Base-by-base conservation (phyloP, 352 stramenopile genomes). In the Phytophthora quininea region DNA sequence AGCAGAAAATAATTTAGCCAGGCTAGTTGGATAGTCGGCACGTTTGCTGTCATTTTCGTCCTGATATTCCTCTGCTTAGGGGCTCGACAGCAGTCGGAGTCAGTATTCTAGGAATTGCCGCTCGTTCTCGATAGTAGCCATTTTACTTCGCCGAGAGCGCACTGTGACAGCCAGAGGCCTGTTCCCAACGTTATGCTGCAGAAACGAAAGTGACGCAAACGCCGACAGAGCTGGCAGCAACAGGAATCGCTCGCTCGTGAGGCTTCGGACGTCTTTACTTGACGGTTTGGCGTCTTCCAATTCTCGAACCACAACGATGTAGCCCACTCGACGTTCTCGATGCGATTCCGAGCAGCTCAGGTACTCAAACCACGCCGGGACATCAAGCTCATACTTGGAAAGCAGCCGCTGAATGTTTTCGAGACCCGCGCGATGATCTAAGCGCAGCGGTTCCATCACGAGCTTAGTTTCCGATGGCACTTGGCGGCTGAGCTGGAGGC, bases 321-420 rank as follows among this genome's bases (percentile, higher is more conserved):
- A 90, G 0, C 69, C 81, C 1, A 88, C 77, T 24, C 79, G 79
- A n/a, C 79, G 67, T 40, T 88, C 72, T 3, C 64, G 58, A 50
- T 76, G 69, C 3, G 71, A 66, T 14, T 32, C 50, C 0, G 73
- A 78, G 19, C 58, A 77, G 51, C 76, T 84, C 29, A 83, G 77
- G 58, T 90, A 90, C 57, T 90, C 81, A 40, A 90, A 73, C 81
- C 81, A 90, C 6, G 64, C 65, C 2, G 73, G 73, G 7, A 87
- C 55, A 4, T 35, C 69, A 31, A 90, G 76, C 9, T 75, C 69
- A 50, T 73, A 88, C 35, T 42, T 49, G 0, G 51, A 35, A 1
- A 89, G 62, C 57, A 77, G 64, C 0, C 40, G 43, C 8, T 74
- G 69, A 10, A 86, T 57, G 7, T 71, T 64, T 4, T 62, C 50